Base-by-base conservation (phyloP, 2,329 filamentous ascomycete genomes). In the Ophiocordyceps sinensis region DNA sequence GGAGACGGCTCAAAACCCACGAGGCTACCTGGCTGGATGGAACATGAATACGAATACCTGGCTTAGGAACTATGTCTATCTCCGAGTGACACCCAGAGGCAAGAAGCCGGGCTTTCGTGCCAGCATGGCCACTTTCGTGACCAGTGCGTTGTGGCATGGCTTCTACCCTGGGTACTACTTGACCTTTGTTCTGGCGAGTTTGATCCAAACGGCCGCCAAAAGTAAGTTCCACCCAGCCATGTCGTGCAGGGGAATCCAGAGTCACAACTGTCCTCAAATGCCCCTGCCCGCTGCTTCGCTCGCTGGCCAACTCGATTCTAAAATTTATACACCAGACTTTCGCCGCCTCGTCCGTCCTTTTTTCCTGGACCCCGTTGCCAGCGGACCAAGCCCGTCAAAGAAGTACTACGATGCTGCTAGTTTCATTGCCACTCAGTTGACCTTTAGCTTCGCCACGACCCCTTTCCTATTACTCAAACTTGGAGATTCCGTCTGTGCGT, bases 31-130 rank as follows among this genome's bases (percentile, higher is more conserved):
- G 3, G 89, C 81, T 38, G 83, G 78, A 53, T 98, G 91, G 91
- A 98, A 98, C 61, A 94, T 95, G 67, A 96, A 96, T 62, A 98
- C 91, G 12, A 98, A 95, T 60, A 78, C 85, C 53, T 98, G 91
- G 91, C 67, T 98, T 45, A 77, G 88, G 37, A 94, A 96, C 61
- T 98, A 95, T 56, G 73, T 98, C 51, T 98, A 96, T 57, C 71
- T 98, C 38, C 80, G 91, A 21, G 91, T 98, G 3, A 98, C 91
- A 0, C 91, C 91, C 0, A 83, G 84, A 51, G 91, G 91, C 41
- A 91, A 87, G 69, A 98, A 96, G 61, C 91, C 91, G 10, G 91
- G 91, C 1, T 98, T 98, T 67, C 75, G 88, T 44, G 91, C 91
- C 39, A 96, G 84, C 53, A 66, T 98, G 66, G 86, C 87, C 29